These are phyloP conservation scores for Nitzschia inconspicua DNA, from an alignment of 108 stramenopile genomes.

Conservation along the genomic window DNA sequence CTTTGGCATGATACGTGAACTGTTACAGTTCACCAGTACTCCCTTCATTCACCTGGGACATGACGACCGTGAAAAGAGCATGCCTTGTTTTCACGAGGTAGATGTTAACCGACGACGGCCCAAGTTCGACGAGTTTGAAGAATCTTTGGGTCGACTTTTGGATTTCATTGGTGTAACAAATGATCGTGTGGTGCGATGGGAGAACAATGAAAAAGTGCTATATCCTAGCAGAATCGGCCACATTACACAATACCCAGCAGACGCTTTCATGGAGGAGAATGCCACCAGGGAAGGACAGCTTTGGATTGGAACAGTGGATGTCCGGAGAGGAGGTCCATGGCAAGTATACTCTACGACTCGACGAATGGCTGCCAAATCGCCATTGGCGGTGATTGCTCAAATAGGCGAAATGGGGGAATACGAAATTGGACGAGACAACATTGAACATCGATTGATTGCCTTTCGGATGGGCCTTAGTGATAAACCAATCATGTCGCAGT, in stretches of 20 bases:
- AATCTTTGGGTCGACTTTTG: conserved; percentile 5
- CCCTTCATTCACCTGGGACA: conserved; percentile 29
- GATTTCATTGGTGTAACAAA: conserved; percentile 1
- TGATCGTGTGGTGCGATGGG: conserved; percentile 25
- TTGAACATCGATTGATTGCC: conserved; percentile 20
- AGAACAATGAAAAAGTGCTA: conserved; percentile 10
- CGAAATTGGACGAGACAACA: neutral
- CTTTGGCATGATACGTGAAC: conserved; percentile 10
- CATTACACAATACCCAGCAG: conserved; percentile 18
- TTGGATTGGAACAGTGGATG: conserved; percentile 28
- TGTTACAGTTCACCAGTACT: conserved; percentile 9
- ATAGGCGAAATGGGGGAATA: neutral
- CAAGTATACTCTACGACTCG: conserved; percentile 1
- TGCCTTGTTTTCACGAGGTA: conserved; percentile 18
- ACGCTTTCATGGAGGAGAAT: neutral
- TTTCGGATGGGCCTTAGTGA: conserved; percentile 18
- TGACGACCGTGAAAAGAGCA: conserved; percentile 19
- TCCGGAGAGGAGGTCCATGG: conserved; percentile 8
- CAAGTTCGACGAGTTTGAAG: conserved; percentile 16
- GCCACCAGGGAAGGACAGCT: neutral
- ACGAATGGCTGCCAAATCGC: neutral
- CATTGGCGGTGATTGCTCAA: conserved; percentile 20
- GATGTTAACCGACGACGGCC: neutral
- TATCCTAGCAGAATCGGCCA: conserved; percentile 15
- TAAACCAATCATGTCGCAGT: neutral